Conservation (phyloP, 2,329 filamentous ascomycete genomes). For the Anthostomella pinea region DNA sequence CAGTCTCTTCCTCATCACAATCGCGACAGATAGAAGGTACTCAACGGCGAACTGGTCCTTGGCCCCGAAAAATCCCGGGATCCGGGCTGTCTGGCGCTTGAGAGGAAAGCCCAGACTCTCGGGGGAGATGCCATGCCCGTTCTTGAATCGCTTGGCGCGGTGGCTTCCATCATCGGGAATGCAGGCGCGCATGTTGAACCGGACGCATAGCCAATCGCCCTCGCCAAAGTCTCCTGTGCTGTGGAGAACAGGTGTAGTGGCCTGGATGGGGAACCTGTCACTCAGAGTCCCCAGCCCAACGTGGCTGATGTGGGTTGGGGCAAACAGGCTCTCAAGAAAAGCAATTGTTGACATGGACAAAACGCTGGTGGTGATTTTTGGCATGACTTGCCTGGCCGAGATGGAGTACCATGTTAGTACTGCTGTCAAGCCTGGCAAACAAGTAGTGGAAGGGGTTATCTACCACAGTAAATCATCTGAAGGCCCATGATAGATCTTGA, state of each 20-base stretch:
- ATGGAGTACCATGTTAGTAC: neutral
- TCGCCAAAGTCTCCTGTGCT: slow-evolving; percentile 8
- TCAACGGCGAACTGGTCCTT: slow-evolving; percentile 11
- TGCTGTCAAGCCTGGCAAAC: no score
- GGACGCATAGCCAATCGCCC: slow-evolving; percentile 10
- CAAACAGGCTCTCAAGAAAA: slow-evolving; percentile 11
- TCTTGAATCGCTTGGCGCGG: slow-evolving; percentile 3
- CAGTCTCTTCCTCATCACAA: slow-evolving; percentile 6
- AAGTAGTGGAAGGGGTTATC: no score
- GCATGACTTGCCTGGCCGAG: slow-evolving; percentile 10
- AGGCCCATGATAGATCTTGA: slow-evolving; percentile 3
- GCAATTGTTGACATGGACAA: slow-evolving; percentile 10
- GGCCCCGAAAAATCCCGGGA: slow-evolving; percentile 6
- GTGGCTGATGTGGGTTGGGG: slow-evolving; percentile 7
- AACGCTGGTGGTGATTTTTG: slow-evolving; percentile 7
- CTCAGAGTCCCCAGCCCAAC: slow-evolving; percentile 5
- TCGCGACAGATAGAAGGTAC: slow-evolving; percentile 9
- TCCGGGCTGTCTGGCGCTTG: slow-evolving; percentile 9
- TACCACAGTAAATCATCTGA: slow-evolving; percentile 11
- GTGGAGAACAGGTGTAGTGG: slow-evolving; percentile 10
- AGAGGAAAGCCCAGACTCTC: slow-evolving; percentile 8
- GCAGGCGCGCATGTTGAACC: slow-evolving; percentile 11
- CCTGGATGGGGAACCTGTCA: slow-evolving; percentile 12
- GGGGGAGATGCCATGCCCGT: slow-evolving; percentile 8
- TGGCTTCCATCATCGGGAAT: slow-evolving; percentile 8